Evolutionary conservation across 1,284 basidiomycete genomes (phyloP).

Genomic region (Paramarasmius palmivorus): DNA sequence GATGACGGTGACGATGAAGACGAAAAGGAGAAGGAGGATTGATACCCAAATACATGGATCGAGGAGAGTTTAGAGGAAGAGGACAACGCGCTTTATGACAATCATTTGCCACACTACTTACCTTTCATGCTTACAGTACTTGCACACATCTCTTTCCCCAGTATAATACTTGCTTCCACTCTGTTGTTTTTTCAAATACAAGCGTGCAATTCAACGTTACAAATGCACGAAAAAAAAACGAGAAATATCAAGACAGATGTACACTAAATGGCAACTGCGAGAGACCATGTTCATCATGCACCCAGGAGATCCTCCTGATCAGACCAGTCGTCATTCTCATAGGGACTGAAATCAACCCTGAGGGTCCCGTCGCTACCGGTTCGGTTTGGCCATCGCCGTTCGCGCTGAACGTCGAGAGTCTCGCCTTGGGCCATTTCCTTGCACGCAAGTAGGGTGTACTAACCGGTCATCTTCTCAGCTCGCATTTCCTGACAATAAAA

Average conservation of each 20-base stretch:
- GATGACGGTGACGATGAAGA: slow-evolving; percentile 49
- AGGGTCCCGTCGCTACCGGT: slow-evolving; percentile 39
- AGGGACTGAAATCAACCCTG: slow-evolving; percentile 56
- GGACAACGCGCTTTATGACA: too few species aligned
- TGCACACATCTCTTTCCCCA: too few species aligned
- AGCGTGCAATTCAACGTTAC: too few species aligned
- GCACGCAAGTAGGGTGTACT: slow-evolving; percentile 65
- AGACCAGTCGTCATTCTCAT: slow-evolving; percentile 60
- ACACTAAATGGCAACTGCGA: neutral
- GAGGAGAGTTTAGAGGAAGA: neutral
- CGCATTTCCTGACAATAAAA: neutral
- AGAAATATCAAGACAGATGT: neutral
- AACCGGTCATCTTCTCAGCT: slow-evolving; percentile 62
- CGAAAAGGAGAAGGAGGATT: slow-evolving; percentile 32
- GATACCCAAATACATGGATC: neutral
- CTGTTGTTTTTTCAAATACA: too few species aligned
- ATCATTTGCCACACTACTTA: too few species aligned
- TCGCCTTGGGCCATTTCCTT: slow-evolving; percentile 28
- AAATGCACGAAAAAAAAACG: too few species aligned
- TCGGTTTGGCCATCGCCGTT: slow-evolving; percentile 72
- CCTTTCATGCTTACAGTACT: neutral
- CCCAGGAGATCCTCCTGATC: slow-evolving; percentile 50
- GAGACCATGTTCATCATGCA: too few species aligned
- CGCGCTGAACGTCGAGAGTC: slow-evolving; percentile 64
- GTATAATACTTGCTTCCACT: too few species aligned